Evolutionary conservation across 208 protist genomes (phyloP), one percentile per base, ranked within the genome.

Genomic region (Balamuthia mandrillaris): DNA sequence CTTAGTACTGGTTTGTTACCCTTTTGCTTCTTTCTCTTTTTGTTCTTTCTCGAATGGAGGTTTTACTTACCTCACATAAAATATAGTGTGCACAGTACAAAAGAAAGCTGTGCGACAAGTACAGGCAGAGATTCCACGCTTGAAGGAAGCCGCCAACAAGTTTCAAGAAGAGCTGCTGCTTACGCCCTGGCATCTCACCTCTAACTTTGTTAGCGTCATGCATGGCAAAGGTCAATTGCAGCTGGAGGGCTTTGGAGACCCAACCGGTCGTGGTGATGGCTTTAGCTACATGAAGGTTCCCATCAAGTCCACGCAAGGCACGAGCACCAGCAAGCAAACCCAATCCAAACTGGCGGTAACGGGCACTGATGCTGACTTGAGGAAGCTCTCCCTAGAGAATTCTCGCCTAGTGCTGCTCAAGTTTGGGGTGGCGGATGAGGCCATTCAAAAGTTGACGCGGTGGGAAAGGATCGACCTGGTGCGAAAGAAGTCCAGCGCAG

Each of bases 401-500:
- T 44, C 89, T 1, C 66, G 86, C 16, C 58, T 52, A 2, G 72
- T 92, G 16, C 14, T 92, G 33, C 44, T 85, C 4, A 45, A 84
- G 44, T 54, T 81, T 5, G 89, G 89, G 51, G 70, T 91, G 0
- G 27, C 74, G 9, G 89, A 92, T 27, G 81, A 87, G 6, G 51
- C 56, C 6, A 89, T 92, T 5, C 41, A 72, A 27, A 81, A 70
- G n/a, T 58, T 91, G 4, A 44, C 44, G 12, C 77, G 89, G 41
- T 92, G 89, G 89, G n/a, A 90, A 33, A 49, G 72, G 42, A 91
- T 91, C 47, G 85, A 65, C 66, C 45, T 88, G 7, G 88, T 92
- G 16, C 52, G 89, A 24, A 82, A 70, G 27, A 87, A 87, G 39
- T 89, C 88, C 0, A 90, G 51, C 31, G 79, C 86, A 2, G 88